Base-by-base conservation (phyloP, 352 stramenopile species). In the Aphanomyces cochlioides region DNA sequence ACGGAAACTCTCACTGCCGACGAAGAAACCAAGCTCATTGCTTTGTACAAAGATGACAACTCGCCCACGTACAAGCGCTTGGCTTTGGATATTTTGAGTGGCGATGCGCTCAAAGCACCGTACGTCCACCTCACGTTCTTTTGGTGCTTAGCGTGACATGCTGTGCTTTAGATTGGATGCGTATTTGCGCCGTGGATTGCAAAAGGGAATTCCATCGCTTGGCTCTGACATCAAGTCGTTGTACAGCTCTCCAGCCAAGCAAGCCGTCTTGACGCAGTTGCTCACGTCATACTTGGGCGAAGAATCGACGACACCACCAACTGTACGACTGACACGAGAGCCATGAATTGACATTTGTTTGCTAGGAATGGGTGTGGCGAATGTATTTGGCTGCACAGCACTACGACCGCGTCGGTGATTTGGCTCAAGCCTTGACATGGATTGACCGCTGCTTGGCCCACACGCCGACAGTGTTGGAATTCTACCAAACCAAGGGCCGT, bases 371-470 rank as follows among this genome's bases (percentile, higher is more conserved):
- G 50, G 68, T 98, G 34, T 99, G 95, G 96, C 84, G 91, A 21
- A 86, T 88, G 63, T 99, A 98, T 75, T 84, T 99, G 41, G 77
- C 84, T 6, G 83, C 93, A 17, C 91, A 98, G 74, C 88, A 98
- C 70, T 96, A 95, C 70, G 95, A 99, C 75, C 84, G 95, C 57
- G 75, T 90, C 21, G 87, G 85, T 5, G 81, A 98, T 71, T 84
- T 97, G 59, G 56, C 73, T 0, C 89, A 96, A 75, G 97, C 89
- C 1, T 81, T 98, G 37, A 75, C 81, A 59, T 83, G 91, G 40
- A 89, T 98, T 65, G 93, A 98, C 7, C 85, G 95, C 76, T 98
- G 92, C 77, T 95, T 99, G 40, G 82, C 85, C 56, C 92, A 98
- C 64, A 90, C 90, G 37, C 91, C 96, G 12, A 96, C 79, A 17